Evolutionary conservation across 805 yeast species (phyloP), one percentile per base, ranked within the genome.

Genomic region (Metschnikowia orientalis): DNA sequence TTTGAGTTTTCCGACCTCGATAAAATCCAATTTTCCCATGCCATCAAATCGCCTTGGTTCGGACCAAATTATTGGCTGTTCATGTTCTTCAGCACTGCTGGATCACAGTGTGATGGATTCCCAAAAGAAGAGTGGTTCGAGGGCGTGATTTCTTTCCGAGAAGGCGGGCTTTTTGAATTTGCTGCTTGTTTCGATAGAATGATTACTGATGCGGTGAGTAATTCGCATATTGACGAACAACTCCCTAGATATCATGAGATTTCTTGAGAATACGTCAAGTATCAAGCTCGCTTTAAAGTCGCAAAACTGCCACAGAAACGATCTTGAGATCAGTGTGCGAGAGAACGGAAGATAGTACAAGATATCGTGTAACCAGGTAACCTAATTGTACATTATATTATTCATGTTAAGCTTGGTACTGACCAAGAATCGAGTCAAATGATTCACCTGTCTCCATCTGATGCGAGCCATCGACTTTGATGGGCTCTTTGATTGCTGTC

Each of bases 11-110:
- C 41, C 4, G 32, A 42, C 17, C 52, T 58, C 1, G 51, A 57
- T 3, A 40, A 35, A 3, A 38, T 63, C 13, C 64, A 56, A 25
- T 60, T 67, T 26, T 49, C 65, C 0, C 67, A 67, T 43, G 55
- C 59, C 33, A 44, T 72, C 29, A 61, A 64, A 34, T 57, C 71
- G 16, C 76, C 77, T 1, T 72, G 76, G 77, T 67, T 73, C 44
- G 79, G 79, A 0, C 61, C 75, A 13, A 73, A 71, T 40, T 67
- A 62, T 45, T 71, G 72, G 67, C 59, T 59, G 40, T 59, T 69
- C 23, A 29, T 59, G 17, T 70, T 73, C 48, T 59, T 51, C 26
- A 57, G 62, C 26, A 48, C 57, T 4, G 35, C 52, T 10, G 44
- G 49, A 4, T 54, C 63, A 4, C 52, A 65, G 5, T 59, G 61